A percentile compares a stretch with the other conserved stretches of the same genome.
These are phyloP conservation scores for Ulota crispa DNA, from an alignment of 225 moss, liverwort and hornwort genomes.

Conservation along the genomic window DNA sequence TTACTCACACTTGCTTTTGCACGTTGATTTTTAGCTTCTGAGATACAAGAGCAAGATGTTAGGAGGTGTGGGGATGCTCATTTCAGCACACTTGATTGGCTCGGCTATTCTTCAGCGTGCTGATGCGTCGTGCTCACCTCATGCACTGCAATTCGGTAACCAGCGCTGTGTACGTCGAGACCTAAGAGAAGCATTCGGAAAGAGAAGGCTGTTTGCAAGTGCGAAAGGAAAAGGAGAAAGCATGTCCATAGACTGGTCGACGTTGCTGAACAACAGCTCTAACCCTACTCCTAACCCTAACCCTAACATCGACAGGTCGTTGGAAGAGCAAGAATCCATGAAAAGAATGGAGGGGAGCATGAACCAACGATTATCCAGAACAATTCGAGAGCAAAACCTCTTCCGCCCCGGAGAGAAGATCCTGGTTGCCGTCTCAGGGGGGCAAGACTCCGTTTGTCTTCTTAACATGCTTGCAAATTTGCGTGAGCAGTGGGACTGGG, in stretches of 20 bases:
- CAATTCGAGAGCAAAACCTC: slow-evolving; percentile 58
- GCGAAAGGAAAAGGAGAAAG: slow-evolving; percentile 24
- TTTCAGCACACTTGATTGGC: background rate
- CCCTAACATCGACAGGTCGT: background rate
- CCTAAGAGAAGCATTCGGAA: background rate
- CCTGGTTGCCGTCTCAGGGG: slow-evolving; percentile 81
- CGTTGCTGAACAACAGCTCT: background rate
- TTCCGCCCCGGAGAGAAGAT: slow-evolving; percentile 61
- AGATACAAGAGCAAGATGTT: slow-evolving; percentile 3
- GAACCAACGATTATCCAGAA: slow-evolving; percentile 37
- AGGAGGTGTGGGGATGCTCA: slow-evolving; percentile 20
- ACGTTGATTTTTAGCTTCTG: background rate
- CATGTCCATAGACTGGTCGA: slow-evolving; percentile 34
- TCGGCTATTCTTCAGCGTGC: slow-evolving; percentile 3
- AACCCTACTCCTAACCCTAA: background rate
- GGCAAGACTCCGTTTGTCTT: slow-evolving; percentile 83
- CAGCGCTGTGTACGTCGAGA: background rate
- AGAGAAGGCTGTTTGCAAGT: slow-evolving; percentile 23
- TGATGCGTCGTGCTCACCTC: background rate
- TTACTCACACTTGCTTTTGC: background rate
- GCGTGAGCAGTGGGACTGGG: slow-evolving; percentile 64
- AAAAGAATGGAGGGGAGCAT: slow-evolving; percentile 26
- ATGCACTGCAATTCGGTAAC: background rate
- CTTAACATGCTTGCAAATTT: slow-evolving; percentile 59
- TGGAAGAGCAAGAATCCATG: background rate